A percentile compares a stretch with the other conserved stretches of the same genome.
phyloP scores from a whole-genome alignment of 2,329 filamentous ascomycete species.

The Penicillium hesseltinei region DNA sequence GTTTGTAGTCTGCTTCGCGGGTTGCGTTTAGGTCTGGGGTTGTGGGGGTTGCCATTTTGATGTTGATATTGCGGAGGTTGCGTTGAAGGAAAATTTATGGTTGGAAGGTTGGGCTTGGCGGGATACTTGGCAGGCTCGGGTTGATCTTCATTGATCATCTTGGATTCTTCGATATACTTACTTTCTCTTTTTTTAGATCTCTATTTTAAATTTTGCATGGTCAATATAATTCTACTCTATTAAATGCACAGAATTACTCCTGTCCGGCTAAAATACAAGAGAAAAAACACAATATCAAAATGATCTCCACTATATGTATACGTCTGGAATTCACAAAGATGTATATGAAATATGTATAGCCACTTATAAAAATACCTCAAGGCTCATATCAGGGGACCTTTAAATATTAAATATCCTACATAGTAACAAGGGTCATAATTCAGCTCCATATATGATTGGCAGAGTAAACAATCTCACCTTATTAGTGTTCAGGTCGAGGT shows the following conservation, averaged over 20 bases:
- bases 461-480: background rate
- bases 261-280: background rate
- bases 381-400: background rate
- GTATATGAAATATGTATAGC: background rate
- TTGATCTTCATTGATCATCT: background rate
- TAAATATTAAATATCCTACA: background rate
- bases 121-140: background rate
- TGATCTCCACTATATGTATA: background rate
- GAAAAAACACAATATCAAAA: background rate
- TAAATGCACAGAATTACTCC: accelerated
- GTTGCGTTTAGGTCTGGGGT: slow-evolving; percentile 9
- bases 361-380: too few species aligned
- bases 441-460: background rate
- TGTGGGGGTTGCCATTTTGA: slow-evolving; percentile 8
- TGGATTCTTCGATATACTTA: background rate
- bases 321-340: too few species aligned
- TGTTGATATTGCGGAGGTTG: background rate
- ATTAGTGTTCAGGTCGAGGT: background rate
- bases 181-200: background rate
- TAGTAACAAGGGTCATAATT: background rate
- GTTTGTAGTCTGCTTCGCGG: slow-evolving; percentile 39
- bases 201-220: background rate
- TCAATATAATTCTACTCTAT: background rate
- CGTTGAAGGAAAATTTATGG: slow-evolving; percentile 22
- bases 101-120: background rate